Conservation (phyloP, 164 flowering plant genomes). For the Magnolia sinica region DNA sequence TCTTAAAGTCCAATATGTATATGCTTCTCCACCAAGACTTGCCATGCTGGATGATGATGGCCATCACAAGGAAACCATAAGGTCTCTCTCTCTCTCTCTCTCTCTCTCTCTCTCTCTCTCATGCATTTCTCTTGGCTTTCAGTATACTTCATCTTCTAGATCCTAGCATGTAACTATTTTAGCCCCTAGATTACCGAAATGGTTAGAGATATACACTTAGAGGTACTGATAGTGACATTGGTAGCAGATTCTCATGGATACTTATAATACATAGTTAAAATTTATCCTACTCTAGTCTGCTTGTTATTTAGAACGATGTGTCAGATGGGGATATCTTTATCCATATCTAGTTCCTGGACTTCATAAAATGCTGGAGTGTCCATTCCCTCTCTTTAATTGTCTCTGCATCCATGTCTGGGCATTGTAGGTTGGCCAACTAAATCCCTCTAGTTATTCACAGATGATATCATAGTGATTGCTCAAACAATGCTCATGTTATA, state of each 20-base stretch:
- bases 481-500: too few relatives aligned
- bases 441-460: background rate
- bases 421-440: background rate
- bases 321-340: too few relatives aligned
- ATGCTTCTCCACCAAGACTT: slow-evolving; percentile 85
- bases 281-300: too few relatives aligned
- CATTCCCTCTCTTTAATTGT: background rate
- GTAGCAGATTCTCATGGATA: too few relatives aligned
- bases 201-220: background rate
- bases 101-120: too few relatives aligned
- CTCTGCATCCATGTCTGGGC: background rate
- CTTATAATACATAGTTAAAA: too few relatives aligned
- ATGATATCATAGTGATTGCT: too few relatives aligned
- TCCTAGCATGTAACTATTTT: background rate
- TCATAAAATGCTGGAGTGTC: background rate
- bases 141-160: background rate
- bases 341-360: too few relatives aligned
- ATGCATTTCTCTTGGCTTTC: background rate
- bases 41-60: slow-evolving; percentile 78
- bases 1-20: slow-evolving; percentile 64
- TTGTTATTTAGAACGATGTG: too few relatives aligned
- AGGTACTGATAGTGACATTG: background rate
- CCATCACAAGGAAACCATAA: slow-evolving; percentile 64
- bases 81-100: slow-evolving; percentile 30
- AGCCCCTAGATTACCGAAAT: background rate